Evolutionary conservation across 2,329 filamentous ascomycete genomes (phyloP), one percentile per base, ranked within the genome.

Genomic region (Pseudovirgaria hyperparasitica): DNA sequence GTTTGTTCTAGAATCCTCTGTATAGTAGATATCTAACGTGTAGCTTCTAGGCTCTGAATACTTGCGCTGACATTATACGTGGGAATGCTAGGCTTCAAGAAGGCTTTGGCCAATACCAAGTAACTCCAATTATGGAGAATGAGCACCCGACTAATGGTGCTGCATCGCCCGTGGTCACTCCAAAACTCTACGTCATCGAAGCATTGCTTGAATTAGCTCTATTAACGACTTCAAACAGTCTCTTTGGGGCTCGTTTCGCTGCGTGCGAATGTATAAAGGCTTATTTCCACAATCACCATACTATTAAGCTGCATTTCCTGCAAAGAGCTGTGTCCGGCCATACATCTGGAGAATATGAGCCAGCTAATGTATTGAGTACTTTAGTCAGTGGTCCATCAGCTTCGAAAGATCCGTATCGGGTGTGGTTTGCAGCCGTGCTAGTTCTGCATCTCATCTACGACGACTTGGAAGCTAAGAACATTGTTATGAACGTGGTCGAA

Each of bases 211-310:
- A 94, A 40, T 60, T 94, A 22, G 76, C 79, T 0, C 62, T 98
- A 6, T 75, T 75, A 30, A 62, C 78, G 13, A 67, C 76, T 16
- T 61, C 75, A 0, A 57, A 71, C 12, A 67, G 75, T 27, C 65
- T 80, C 19, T 80, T 93, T 39, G 78, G 92, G 51, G 64, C 87
- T 19, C 76, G 90, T 14, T 70, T 85, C 44, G 81, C 87, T 12
- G 85, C 82, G 13, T 90, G 81, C 48, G 78, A 87, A 42, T 92
- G 87, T 44, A 72, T 98, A 34, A 86, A 93, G 52, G 84, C 90
- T 2, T 98, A 98, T 52, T 84, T 94, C 42, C 74, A 71, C 42
- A 74, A 78, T 23, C 86, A 96, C 50, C 58, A 74, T 19, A 74
- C 80, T 30, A 87, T 94, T 33, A 76, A 79, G 23, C 64, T 76